These are phyloP conservation scores for Sclerotinia trifoliorum DNA, from an alignment of 2,329 filamentous ascomycete genomes.

Conservation along the genomic window DNA sequence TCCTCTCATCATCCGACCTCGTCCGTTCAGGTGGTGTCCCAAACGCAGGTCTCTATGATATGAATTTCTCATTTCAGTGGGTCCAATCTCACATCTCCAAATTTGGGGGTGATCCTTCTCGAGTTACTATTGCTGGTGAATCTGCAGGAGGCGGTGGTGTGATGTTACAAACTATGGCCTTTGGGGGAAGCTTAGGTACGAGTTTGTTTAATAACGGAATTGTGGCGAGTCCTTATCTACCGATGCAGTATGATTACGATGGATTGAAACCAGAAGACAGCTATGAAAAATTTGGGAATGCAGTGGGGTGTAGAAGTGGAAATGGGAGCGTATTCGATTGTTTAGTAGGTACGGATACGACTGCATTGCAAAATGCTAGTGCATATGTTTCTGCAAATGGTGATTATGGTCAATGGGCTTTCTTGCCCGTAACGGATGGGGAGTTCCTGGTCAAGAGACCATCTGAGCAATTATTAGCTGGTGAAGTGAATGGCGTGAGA, in stretches of 20 bases:
- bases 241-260: constrained; percentile 51
- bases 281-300: constrained; percentile 47
- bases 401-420: constrained; percentile 38
- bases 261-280: constrained; percentile 45
- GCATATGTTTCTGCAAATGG: constrained; percentile 30
- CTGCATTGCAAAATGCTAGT: constrained; percentile 40
- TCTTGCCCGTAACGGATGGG: constrained; percentile 43
- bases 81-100: constrained; percentile 51
- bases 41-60: constrained; percentile 64
- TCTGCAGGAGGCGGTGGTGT: constrained; percentile 54
- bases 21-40: constrained; percentile 53
- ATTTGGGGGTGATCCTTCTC: constrained; percentile 53
- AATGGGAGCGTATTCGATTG: constrained; percentile 39
- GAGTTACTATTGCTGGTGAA: constrained; percentile 56
- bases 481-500: constrained; percentile 38
- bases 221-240: constrained; percentile 50
- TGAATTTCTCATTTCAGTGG: constrained; percentile 58
- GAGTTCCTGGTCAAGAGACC: constrained; percentile 39
- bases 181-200: constrained; percentile 22
- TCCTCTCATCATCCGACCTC: constrained; percentile 59
- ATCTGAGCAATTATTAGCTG: constrained; percentile 35
- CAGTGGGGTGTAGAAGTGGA: constrained; percentile 43
- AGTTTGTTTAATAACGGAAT: constrained; percentile 28
- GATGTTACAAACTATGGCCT: constrained; percentile 45
- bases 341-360: constrained; percentile 33